Base-by-base conservation (phyloP, 768 basidiomycete genomes). In the Grammothele lineata region DNA sequence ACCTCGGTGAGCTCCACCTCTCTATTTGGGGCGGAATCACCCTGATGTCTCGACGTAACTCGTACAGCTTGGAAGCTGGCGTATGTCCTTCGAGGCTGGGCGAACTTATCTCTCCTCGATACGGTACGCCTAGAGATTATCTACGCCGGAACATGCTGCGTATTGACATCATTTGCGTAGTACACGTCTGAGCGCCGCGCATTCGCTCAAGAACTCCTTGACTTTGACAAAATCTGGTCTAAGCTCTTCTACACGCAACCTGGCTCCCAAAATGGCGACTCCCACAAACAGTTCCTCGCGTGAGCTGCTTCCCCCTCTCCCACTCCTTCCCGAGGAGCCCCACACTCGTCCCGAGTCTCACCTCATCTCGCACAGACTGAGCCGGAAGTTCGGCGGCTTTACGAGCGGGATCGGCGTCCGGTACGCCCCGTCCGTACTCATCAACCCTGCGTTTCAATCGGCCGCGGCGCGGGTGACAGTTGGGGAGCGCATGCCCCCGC, bases 131-230 rank as follows among this genome's bases (percentile, higher is more conserved):
- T 30, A 7, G 15, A 11, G 15, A 33, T 36, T 9, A 22, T n/a
- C n/a, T n/a, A n/a, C n/a, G n/a, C n/a, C n/a, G n/a, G n/a, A n/a
- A n/a, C n/a, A n/a, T n/a, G n/a, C n/a, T n/a, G n/a, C n/a, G n/a
- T n/a, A n/a, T n/a, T n/a, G n/a, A n/a, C n/a, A n/a, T n/a, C 10
- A n/a, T 18, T 6, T 37, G n/a, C n/a, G 37, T 9, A 77, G 75
- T 78, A 77, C 55, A 76, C 77, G 40, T 67, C 64, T 17, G 79
- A 81, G 57, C 69, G 80, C 4, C 70, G 71, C 35, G 69, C 71
- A 54, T 78, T 66, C 49, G 78, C 79, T 0, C 70, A 73, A 51
- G 77, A 78, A 37, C 66, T 81, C 27, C 76, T 80, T 48, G 61
- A 66, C 35, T 77, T 77, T 45, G 78, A 80, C 58, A 74, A 73